Percentiles rank a stretch among this genome's conserved stretches.
These are phyloP conservation scores for Ustilago curta DNA, from an alignment of 1,284 basidiomycete species.

Conservation along the genomic window DNA sequence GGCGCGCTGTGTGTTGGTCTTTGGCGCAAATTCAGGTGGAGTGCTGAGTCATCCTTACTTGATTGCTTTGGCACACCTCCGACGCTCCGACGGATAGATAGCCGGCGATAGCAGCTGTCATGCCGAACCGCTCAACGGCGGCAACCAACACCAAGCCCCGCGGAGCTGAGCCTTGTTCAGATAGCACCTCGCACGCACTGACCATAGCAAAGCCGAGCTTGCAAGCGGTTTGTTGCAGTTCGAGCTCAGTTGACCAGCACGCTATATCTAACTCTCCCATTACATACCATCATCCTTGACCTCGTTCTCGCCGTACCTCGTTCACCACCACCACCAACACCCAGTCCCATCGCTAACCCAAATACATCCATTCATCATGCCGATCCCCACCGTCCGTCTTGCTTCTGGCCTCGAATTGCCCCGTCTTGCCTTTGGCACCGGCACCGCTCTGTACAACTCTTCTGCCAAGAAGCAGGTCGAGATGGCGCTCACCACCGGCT, in stretches of 20 bases:
- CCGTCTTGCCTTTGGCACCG: constrained; percentile 53
- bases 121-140: no score
- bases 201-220: background rate
- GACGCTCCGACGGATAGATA: background rate
- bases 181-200: background rate
- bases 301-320: background rate
- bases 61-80: no score
- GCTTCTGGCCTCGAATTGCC: constrained; percentile 45
- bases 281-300: no score
- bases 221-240: background rate
- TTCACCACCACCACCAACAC: no score
- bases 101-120: constrained; percentile 1
- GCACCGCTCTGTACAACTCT: constrained; percentile 47
- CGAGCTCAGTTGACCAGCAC: background rate
- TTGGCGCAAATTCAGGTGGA: background rate
- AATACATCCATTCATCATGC: constrained; percentile 20
- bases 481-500: constrained; percentile 46
- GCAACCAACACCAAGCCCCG: background rate
- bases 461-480: constrained; percentile 29
- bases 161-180: background rate
- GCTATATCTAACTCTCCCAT: background rate
- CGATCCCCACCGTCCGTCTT: constrained; percentile 36
- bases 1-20: constrained; percentile 25
- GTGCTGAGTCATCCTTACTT: constrained; percentile 6
- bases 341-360: background rate